Evolutionary conservation across 352 stramenopile genomes (phyloP).

Genomic region (Nothophytophthora sp.): DNA sequence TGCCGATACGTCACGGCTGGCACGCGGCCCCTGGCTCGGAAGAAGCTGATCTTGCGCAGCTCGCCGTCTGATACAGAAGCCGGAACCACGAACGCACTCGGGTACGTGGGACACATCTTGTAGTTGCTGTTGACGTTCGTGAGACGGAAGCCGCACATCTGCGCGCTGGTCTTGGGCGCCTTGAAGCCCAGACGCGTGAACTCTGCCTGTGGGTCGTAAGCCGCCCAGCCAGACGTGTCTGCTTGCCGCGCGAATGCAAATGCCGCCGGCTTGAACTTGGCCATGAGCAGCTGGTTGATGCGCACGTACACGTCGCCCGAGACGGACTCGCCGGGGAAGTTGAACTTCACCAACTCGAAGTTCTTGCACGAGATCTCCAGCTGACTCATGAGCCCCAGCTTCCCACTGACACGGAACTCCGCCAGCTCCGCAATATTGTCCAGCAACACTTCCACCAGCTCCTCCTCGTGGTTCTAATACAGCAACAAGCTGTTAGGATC

Average conservation of each 20-base stretch:
- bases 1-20: conserved; percentile 92
- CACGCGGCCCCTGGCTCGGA: conserved; percentile 92
- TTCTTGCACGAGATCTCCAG: conserved; percentile 88
- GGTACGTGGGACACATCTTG: conserved; percentile 85
- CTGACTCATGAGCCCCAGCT: conserved; percentile 53
- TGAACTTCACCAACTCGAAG: conserved; percentile 81
- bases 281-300: conserved; percentile 57
- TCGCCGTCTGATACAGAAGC: conserved; percentile 91
- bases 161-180: conserved; percentile 29
- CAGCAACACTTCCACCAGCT: conserved; percentile 67
- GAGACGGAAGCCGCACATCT: conserved; percentile 62
- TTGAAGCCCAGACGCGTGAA: conserved; percentile 65
- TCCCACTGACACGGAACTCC: conserved; percentile 48
- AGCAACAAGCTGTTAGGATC: no score
- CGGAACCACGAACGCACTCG: conserved; percentile 88
- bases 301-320: conserved; percentile 72
- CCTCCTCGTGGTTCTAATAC: conserved; percentile 38
- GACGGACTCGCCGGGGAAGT: conserved; percentile 63
- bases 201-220: conserved; percentile 59
- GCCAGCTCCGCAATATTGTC: conserved; percentile 80
- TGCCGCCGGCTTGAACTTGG: conserved; percentile 52
- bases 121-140: conserved; percentile 76
- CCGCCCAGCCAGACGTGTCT: conserved; percentile 52
- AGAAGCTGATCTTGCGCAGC: conserved; percentile 85
- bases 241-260: conserved; percentile 42